Base-by-base conservation (phyloP, 345 rosid genomes). In the Firmiana major region DNA sequence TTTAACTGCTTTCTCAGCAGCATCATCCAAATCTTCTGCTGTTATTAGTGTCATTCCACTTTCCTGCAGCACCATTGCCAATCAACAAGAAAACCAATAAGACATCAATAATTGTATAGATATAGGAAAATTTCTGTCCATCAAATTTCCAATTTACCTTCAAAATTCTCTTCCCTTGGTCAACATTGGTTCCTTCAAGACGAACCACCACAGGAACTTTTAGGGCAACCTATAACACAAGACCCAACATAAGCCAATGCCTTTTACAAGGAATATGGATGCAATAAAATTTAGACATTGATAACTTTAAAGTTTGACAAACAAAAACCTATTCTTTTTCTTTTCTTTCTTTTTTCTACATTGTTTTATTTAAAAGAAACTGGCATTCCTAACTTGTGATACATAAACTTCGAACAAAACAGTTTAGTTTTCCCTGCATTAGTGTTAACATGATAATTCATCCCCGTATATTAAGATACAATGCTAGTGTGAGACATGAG, bases 11-110 rank as follows among this genome's bases (percentile, higher is more conserved):
- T 94, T 96, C 77, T 96, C 97, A 0, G 99, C 99, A 16, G 99
- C 99, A 82, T 94, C 98, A 70, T 96, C 99, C 82, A 96, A 85
- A 84, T 94, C 97, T 79, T 94, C 98, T 7, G 99, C 99, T 0
- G 98, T 92, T 66, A 96, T 84, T 63, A 96, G 88, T 7, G 88
- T 58, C 97, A 96, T 90, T 75, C 93, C 97, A 83, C 98, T 96
- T 78, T 96, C 99, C 99, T 92, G 89, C 79, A 81, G 24, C 19
- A 1, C 62, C 73, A 74, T 16, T 9, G 45, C 2, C 12, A 38
- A 59, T 24, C 67, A 26, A 3, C 36, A 57, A 73, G 12, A 38
- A 38, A 34, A 73, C 9, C 48, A 38, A 54, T 12, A 54, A 10
- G 6, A 21, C 46, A 36, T 38, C 28, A 31, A 43, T 51, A 24